A percentile compares a stretch with the other conserved stretches of the same genome.
Conservation (phyloP, 805 yeast genomes). For the Yamadazyma paraphyllophila region DNA sequence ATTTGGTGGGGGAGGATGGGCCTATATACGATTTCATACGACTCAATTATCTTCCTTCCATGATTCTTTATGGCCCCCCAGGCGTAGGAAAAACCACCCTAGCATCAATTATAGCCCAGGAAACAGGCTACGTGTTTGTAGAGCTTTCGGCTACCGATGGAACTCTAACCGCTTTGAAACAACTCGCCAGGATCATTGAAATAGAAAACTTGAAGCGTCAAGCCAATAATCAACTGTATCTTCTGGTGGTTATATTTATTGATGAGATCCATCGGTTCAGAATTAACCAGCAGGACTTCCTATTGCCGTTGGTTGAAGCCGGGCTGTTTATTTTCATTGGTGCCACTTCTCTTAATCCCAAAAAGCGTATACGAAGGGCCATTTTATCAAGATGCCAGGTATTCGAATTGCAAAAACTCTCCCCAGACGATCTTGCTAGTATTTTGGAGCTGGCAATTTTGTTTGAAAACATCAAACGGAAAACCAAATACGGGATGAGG, state of each 20-base stretch:
- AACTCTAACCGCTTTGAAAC: slow-evolving; percentile 63
- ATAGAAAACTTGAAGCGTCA: slow-evolving; percentile 45
- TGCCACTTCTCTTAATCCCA: slow-evolving; percentile 95
- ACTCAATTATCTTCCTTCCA: slow-evolving; percentile 70
- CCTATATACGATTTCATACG: slow-evolving; percentile 62
- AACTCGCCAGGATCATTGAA: slow-evolving; percentile 50
- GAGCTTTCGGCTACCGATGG: slow-evolving; percentile 85
- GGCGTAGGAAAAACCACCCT: slow-evolving; percentile 94
- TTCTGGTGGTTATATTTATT: slow-evolving; percentile 59
- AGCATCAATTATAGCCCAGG: slow-evolving; percentile 60
- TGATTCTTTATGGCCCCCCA: slow-evolving; percentile 93
- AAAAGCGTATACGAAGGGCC: slow-evolving; percentile 77
- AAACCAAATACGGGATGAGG: slow-evolving; percentile 6
- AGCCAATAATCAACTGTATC: slow-evolving; percentile 32
- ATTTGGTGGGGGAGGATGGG: slow-evolving; percentile 67
- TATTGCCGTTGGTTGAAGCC: slow-evolving; percentile 78
- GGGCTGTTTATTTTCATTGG: slow-evolving; percentile 85
- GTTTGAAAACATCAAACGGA: slow-evolving; percentile 28
- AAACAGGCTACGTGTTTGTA: slow-evolving; percentile 56
- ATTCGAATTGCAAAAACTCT: slow-evolving; percentile 61
- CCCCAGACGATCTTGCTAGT: slow-evolving; percentile 44
- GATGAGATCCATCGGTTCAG: slow-evolving; percentile 93
- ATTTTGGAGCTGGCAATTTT: slow-evolving; percentile 60
- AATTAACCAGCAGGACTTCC: slow-evolving; percentile 82
- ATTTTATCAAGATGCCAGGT: slow-evolving; percentile 81